Base-by-base conservation (phyloP, 805 yeast species). In the Candida odintsovae region DNA sequence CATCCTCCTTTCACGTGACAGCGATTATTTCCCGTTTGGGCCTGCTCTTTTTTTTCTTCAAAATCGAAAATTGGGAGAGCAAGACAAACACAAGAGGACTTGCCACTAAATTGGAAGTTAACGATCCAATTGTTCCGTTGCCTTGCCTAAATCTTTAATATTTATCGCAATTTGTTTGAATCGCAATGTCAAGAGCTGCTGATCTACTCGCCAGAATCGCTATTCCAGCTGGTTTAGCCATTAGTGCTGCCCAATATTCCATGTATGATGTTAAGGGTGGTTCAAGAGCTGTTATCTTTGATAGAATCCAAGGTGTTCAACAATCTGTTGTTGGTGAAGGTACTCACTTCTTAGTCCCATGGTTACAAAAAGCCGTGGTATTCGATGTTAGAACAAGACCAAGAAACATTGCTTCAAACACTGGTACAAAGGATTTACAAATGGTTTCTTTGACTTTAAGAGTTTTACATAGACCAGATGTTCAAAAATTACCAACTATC, bases 251-350 rank as follows among this genome's bases (percentile, higher is more conserved):
- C 9, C 92, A 89, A 62, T 80, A 85, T 57, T 82, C 97, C 25
- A 72, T 94, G 69, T 94, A 89, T 64, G 98, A 94, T 62, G 99
- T 94, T 35, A 82, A 85, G 62, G 99, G 99, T 50, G 99, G 99
- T 46, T 79, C 87, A 48, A 77, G 99, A 64, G 99, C 97, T 21
- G 96, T 94, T 45, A 86, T 94, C 52, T 94, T 94, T 63, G 98
- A 94, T 71, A 77, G 99, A 58, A 68, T 94, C 48, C 70, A 76
- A 39, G 99, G 99, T 71, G 95, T 94, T 44, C 85, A 87, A 66
- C 82, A 81, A 58, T 70, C 72, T n/a, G 97, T 94, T 21, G 74
- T 90, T 50, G 96, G 97, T 25, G 99, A 94, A 71, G 99, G 99
- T 50, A 86, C 98, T 21, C 98, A 94, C 68, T 94, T 94, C 67